Evolutionary conservation across 2,329 filamentous ascomycete species (phyloP).

Genomic region (Cladosporium sp.): DNA sequence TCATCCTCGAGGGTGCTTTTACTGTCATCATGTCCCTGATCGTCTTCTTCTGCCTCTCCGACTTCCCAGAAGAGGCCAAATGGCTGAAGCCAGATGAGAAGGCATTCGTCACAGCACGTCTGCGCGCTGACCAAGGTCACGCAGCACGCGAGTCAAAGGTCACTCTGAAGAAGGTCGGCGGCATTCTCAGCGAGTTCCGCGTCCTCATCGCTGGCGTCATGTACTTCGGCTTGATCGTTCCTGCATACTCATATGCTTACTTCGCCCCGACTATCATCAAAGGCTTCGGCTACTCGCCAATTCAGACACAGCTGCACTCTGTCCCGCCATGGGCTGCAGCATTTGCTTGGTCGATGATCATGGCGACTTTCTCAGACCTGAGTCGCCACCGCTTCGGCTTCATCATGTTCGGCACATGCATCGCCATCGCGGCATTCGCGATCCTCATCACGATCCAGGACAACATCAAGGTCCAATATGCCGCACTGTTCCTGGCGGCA

Average conservation of each 20-base stretch:
- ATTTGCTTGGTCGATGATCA: constrained; percentile 72
- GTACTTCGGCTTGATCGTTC: constrained; percentile 47
- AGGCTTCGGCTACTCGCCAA: constrained; percentile 47
- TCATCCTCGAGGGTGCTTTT: constrained; percentile 61
- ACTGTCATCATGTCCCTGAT: constrained; percentile 38
- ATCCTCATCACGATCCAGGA: constrained; percentile 70
- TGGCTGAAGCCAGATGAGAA: constrained; percentile 47
- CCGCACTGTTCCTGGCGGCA: constrained; percentile 74
- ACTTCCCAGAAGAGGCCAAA: constrained; percentile 48
- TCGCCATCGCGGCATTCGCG: constrained; percentile 70
- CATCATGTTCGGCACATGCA: constrained; percentile 61
- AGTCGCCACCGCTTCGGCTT: constrained; percentile 71
- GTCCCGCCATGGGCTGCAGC: constrained; percentile 65
- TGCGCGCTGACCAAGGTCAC: constrained; percentile 45
- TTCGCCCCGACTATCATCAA: constrained; percentile 48
- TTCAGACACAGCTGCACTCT: constrained; percentile 51
- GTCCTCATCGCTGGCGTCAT: constrained; percentile 48
- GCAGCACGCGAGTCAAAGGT: constrained; percentile 44
- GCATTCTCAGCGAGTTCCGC: constrained; percentile 48
- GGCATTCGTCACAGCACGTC: constrained; percentile 42
- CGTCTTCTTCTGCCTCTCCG: constrained; percentile 47
- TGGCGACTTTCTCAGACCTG: constrained; percentile 69
- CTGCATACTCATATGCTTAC: constrained; percentile 42
- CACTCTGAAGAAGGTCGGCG: constrained; percentile 38
- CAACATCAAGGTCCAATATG: constrained; percentile 66